Evolutionary conservation across 768 basidiomycete species (phyloP).

Genomic region (Naganishia antarctica): DNA sequence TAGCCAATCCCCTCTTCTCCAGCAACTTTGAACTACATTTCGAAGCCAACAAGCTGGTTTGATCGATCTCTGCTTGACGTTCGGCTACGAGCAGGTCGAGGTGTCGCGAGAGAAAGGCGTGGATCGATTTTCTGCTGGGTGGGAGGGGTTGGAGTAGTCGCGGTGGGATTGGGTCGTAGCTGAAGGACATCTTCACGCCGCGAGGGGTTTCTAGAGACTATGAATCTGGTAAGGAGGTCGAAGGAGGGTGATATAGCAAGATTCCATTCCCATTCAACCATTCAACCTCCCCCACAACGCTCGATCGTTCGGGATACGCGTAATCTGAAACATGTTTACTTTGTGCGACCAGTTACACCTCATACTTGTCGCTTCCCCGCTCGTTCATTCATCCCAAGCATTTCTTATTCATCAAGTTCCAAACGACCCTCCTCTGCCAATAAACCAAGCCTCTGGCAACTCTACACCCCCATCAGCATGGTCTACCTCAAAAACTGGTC

Average conservation of each 20-base stretch:
- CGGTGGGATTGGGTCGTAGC: not conserved
- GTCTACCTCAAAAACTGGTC: constrained; percentile 49
- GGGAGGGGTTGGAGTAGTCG: constrained; percentile 28
- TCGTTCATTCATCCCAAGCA: too few relatives aligned
- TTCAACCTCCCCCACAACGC: not conserved
- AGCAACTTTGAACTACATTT: constrained; percentile 77
- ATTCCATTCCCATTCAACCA: not conserved
- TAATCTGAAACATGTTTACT: constrained; percentile 23
- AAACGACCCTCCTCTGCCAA: too few relatives aligned
- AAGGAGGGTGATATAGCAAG: too few relatives aligned
- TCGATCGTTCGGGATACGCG: constrained; percentile 7
- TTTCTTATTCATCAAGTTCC: too few relatives aligned
- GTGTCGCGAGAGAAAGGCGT: constrained; percentile 39
- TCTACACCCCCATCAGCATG: constrained; percentile 32
- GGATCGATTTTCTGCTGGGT: constrained; percentile 30
- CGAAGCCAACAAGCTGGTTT: constrained; percentile 69
- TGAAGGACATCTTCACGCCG: not conserved
- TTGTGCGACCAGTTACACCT: too few relatives aligned
- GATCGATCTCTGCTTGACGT: constrained; percentile 75
- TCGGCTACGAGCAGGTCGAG: constrained; percentile 63
- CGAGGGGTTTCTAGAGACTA: too few relatives aligned
- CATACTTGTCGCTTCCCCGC: too few relatives aligned
- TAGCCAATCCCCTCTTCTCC: constrained; percentile 79
- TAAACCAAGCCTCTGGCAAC: not conserved
- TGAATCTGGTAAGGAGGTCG: not conserved